A percentile compares a stretch with the other conserved stretches of the same genome.
Conservation (phyloP, 805 yeast species). For the Debaryomyces prosopidis region DNA sequence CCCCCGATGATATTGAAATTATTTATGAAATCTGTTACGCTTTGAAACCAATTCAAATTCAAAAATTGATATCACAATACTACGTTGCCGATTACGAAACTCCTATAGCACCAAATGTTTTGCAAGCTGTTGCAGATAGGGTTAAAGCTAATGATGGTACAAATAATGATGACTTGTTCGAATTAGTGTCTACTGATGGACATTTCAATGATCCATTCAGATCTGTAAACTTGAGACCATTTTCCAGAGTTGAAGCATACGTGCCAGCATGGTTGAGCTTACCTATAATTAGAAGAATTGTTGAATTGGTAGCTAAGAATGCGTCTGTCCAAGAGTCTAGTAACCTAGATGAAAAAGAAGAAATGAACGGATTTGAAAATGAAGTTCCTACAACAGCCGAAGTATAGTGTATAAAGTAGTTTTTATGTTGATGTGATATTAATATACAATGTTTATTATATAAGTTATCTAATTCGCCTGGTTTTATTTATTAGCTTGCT, state of each 20-base stretch:
- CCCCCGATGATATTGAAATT: constrained; percentile 85
- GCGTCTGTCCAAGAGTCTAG: constrained; percentile 65
- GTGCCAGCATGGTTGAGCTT: constrained; percentile 93
- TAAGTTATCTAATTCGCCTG: neutral
- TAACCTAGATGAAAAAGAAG: constrained; percentile 11
- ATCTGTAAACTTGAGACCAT: constrained; percentile 70
- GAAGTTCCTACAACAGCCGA: neutral
- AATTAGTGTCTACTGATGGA: constrained; percentile 66
- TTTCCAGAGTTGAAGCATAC: constrained; percentile 81
- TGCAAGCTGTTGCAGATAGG: constrained; percentile 76
- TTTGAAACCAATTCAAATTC: constrained; percentile 92
- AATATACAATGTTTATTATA: constrained; percentile 1
- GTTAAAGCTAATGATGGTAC: constrained; percentile 62
- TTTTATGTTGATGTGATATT: neutral
- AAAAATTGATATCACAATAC: constrained; percentile 85
- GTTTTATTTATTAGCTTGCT: neutral
- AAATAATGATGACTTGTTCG: constrained; percentile 62
- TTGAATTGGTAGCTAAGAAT: constrained; percentile 82
- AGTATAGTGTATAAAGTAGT: neutral
- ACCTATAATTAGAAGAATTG: constrained; percentile 84
- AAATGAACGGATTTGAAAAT: constrained; percentile 6
- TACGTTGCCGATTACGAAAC: constrained; percentile 92
- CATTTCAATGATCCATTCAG: constrained; percentile 85
- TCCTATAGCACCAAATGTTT: constrained; percentile 81
- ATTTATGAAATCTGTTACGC: constrained; percentile 94